Percentiles rank a stretch among this genome's conserved stretches.
These are phyloP conservation scores for Entomortierella chlamydospora DNA, from an alignment of 192 early-diverging fungal species.

Conservation along the genomic window DNA sequence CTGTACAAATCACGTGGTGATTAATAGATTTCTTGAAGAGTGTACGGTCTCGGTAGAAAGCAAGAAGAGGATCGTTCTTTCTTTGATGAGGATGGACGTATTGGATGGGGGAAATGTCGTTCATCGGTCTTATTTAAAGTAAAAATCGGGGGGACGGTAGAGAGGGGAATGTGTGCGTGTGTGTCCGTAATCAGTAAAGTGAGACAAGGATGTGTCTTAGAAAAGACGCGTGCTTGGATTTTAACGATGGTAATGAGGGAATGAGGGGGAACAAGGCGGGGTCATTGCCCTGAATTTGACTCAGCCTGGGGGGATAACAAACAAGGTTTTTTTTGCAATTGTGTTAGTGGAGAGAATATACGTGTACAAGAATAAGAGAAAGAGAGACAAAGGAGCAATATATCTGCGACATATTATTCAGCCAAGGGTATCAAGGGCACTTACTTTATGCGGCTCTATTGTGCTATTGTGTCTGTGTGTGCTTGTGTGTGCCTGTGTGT, in stretches of 20 bases:
- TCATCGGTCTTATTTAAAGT: not conserved
- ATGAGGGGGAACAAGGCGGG: not conserved
- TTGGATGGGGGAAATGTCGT: not conserved
- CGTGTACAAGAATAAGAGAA: not conserved
- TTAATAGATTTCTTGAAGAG: no score
- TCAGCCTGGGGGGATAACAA: not conserved
- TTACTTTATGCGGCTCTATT: no score
- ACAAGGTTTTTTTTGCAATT: not conserved
- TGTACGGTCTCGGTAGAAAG: no score
- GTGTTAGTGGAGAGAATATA: no score
- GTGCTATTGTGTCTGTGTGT: not conserved
- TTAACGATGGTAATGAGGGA: no score
- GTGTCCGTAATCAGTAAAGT: conserved; percentile 1
- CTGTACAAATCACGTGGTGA: no score
- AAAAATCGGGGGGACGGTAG: not conserved
- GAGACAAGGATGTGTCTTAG: conserved; percentile 16
- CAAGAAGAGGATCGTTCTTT: not conserved
- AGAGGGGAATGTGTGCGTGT: not conserved
- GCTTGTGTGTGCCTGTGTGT: not conserved
- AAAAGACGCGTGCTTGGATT: no score
- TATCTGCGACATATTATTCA: no score
- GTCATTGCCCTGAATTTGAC: not conserved
- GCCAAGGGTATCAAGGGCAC: no score
- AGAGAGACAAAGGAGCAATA: conserved; percentile 2
- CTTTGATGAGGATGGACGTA: not conserved